Evolutionary conservation across 495 filamentous ascomycete species (phyloP).

Genomic region (Aspergillus bertholletiae): DNA sequence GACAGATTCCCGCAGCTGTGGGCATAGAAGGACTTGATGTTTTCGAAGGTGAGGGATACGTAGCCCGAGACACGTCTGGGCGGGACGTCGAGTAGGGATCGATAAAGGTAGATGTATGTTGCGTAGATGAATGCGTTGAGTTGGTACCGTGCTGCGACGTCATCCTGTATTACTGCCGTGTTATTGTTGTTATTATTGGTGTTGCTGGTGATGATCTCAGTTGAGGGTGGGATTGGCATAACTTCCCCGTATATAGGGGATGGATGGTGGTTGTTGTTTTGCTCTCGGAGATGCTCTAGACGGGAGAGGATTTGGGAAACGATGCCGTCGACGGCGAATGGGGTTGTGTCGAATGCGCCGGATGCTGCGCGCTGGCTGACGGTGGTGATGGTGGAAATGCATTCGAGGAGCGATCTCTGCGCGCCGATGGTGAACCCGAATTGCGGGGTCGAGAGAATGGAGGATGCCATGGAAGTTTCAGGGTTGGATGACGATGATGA

Average conservation of each 20-base stretch:
- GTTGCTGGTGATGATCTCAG: too few relatives aligned
- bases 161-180: too few relatives aligned
- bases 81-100: constrained; percentile 8
- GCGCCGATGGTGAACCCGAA: constrained; percentile 12
- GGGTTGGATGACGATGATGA: not conserved
- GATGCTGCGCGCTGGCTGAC: constrained; percentile 2
- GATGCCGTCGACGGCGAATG: constrained; percentile 1
- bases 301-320: constrained; percentile 1
- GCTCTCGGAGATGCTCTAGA: not conserved
- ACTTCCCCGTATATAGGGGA: too few relatives aligned
- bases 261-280: not conserved
- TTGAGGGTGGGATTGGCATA: too few relatives aligned
- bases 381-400: constrained; percentile 9
- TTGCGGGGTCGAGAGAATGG: constrained; percentile 5
- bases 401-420: constrained; percentile 5
- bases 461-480: not conserved
- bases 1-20: constrained; percentile 11
- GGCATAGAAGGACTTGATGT: constrained; percentile 8
- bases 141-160: constrained; percentile 8
- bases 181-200: too few relatives aligned
- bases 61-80: constrained; percentile 11
- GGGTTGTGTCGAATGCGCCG: not conserved
- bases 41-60: constrained; percentile 12
- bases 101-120: constrained; percentile 17
- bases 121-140: constrained; percentile 14